phyloP scores from a whole-genome alignment of 2,329 filamentous ascomycete species.

The Didymella keratinophila region DNA sequence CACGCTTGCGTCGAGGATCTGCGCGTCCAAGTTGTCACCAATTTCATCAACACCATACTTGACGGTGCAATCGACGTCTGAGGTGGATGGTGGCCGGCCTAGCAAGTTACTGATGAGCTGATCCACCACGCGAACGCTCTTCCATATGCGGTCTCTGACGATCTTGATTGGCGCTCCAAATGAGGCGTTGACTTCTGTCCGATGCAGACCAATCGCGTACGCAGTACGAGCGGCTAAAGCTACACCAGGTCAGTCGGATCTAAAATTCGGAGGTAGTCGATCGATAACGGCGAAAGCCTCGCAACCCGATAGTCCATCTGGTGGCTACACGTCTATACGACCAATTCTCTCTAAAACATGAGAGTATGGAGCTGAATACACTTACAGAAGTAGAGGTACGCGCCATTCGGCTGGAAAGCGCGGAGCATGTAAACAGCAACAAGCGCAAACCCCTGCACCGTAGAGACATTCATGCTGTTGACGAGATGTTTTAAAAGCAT shows the following conservation, averaged over 20 bases:
- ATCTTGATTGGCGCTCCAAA: slow-evolving; percentile 55
- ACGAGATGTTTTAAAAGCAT: slow-evolving; percentile 57
- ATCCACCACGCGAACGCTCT: slow-evolving; percentile 61
- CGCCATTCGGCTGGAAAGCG: slow-evolving; percentile 61
- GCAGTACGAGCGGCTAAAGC: slow-evolving; percentile 59
- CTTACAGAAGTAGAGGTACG: slow-evolving; percentile 60
- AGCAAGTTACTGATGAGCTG: slow-evolving; percentile 61
- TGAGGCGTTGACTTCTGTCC: slow-evolving; percentile 60
- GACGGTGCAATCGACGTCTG: slow-evolving; percentile 59
- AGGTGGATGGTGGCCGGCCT: slow-evolving; percentile 62
- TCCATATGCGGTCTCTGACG: slow-evolving; percentile 61
- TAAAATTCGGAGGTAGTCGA: neutral
- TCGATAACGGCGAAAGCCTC: neutral
- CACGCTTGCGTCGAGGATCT: slow-evolving; percentile 46
- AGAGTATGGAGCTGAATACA: neutral
- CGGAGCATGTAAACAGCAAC: slow-evolving; percentile 63
- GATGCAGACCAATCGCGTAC: slow-evolving; percentile 61
- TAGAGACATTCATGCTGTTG: slow-evolving; percentile 59
- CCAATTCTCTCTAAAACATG: neutral
- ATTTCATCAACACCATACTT: slow-evolving; percentile 46
- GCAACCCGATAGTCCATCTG: neutral
- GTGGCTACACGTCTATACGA: neutral
- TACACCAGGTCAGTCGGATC: slow-evolving; percentile 6
- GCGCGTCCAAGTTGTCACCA: slow-evolving; percentile 25
- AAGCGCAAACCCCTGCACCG: slow-evolving; percentile 61